Conservation (phyloP, 176 grass and related monocot genomes). For the Melocanna baccifera region DNA sequence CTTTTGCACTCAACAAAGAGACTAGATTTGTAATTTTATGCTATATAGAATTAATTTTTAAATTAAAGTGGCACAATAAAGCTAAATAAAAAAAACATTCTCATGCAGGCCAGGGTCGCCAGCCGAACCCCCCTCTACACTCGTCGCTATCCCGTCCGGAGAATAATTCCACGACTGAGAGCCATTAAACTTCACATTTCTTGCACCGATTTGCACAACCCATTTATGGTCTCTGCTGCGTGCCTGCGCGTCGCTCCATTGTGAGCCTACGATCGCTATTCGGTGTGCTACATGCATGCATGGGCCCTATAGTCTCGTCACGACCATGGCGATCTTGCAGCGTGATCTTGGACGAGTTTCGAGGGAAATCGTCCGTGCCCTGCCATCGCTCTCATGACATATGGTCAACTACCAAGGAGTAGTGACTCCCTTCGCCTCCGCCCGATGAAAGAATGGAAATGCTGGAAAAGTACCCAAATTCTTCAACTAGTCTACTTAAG, state of each 20-base stretch:
- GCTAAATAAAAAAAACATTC: too few species aligned
- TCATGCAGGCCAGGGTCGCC: background rate
- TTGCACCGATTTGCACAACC: conserved; percentile 25
- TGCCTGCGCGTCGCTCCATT: background rate
- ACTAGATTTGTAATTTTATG: too few species aligned
- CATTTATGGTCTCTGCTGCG: conserved; percentile 4
- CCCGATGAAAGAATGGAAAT: background rate
- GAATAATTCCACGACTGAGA: background rate
- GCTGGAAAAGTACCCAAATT: too few species aligned
- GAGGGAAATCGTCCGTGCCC: conserved; percentile 31
- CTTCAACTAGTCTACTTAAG: too few species aligned
- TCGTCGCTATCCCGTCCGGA: background rate
- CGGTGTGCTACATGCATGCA: background rate
- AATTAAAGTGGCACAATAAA: too few species aligned
- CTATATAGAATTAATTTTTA: too few species aligned
- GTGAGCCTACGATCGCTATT: background rate
- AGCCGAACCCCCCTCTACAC: background rate
- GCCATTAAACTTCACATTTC: background rate
- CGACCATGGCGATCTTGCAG: conserved; percentile 35
- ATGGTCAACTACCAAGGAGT: background rate
- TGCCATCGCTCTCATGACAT: background rate
- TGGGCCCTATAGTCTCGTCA: background rate
- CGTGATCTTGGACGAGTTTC: conserved; percentile 33
- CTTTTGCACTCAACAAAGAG: too few species aligned
- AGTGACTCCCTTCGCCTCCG: too few species aligned